Percentiles rank a stretch among this genome's conserved stretches.
phyloP scores from a whole-genome alignment of 192 early-diverging fungal genomes.

The Linnemannia zychae region DNA sequence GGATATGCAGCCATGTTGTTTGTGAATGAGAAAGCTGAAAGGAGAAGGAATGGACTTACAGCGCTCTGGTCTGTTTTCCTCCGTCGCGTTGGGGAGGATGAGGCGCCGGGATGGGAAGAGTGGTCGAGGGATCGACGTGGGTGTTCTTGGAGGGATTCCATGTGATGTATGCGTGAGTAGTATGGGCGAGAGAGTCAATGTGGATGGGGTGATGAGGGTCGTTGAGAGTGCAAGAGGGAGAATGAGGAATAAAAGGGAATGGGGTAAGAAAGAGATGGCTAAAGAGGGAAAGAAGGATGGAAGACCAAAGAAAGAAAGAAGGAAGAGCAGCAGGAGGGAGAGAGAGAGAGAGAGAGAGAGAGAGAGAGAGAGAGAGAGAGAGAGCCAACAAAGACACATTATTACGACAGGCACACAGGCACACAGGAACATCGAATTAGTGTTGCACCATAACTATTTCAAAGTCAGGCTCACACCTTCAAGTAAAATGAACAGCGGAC shows the following conservation, averaged over 20 bases:
- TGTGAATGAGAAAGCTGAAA: not conserved
- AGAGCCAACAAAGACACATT: not conserved
- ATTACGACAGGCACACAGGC: not conserved
- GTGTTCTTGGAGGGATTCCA: slow-evolving; percentile 9
- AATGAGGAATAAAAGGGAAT: not conserved
- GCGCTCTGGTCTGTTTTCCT: slow-evolving; percentile 24
- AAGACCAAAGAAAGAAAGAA: slow-evolving; percentile 9
- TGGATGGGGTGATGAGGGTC: not conserved
- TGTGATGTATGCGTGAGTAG: not conserved
- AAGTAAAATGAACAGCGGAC: not conserved
- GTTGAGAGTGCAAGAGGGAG: not conserved
- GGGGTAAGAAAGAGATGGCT: not conserved
- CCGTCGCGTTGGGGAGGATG: slow-evolving; percentile 8
- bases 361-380: not conserved
- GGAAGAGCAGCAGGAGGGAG: no score
- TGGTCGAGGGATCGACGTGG: slow-evolving; percentile 24
- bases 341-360: not conserved
- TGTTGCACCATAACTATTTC: not conserved
- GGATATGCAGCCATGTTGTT: not conserved
- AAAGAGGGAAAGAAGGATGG: not conserved
- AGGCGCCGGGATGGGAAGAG: slow-evolving; percentile 2
- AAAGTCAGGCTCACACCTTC: not conserved
- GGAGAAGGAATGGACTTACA: not conserved
- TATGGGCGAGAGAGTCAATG: not conserved
- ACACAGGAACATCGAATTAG: not conserved